These are phyloP conservation scores for Clonostachys solani DNA, from an alignment of 2,329 filamentous ascomycete species.

Conservation along the genomic window DNA sequence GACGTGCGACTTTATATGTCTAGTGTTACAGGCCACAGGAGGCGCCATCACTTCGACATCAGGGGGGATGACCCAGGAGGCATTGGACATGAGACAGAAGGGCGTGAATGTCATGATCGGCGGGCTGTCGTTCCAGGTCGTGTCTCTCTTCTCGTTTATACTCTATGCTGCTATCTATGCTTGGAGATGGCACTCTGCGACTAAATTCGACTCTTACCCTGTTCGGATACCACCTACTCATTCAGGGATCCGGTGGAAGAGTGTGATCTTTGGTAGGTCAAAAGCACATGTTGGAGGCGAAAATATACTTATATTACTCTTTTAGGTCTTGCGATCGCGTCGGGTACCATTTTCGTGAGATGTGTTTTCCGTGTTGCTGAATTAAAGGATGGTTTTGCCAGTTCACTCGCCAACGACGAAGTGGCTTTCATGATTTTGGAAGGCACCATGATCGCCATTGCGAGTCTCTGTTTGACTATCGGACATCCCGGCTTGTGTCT, in stretches of 20 bases:
- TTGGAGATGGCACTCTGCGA: background rate
- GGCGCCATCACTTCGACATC: constrained; percentile 31
- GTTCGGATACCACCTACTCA: background rate
- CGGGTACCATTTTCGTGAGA: constrained; percentile 48
- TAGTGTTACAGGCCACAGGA: constrained; percentile 44
- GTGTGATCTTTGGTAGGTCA: background rate
- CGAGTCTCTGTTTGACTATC: constrained; percentile 31
- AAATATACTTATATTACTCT: background rate
- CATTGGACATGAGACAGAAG: constrained; percentile 11
- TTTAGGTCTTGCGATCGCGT: background rate
- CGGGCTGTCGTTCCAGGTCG: constrained; percentile 43
- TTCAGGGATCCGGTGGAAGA: background rate
- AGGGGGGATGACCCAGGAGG: constrained; percentile 14
- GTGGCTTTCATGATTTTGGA: constrained; percentile 50
- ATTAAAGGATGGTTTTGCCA: constrained; percentile 55
- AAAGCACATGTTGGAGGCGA: too few species aligned
- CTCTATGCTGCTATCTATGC: constrained; percentile 20
- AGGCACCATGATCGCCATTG: constrained; percentile 40
- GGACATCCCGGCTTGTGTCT: constrained; percentile 10
- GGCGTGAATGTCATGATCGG: constrained; percentile 55
- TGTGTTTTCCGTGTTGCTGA: constrained; percentile 60
- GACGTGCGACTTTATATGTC: constrained; percentile 42
- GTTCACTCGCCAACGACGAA: constrained; percentile 47
- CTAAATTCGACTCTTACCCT: too few species aligned
- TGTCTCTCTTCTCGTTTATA: constrained; percentile 35